These are phyloP conservation scores for Rhodotorula glutinis DNA, from an alignment of 1,284 basidiomycete species.

Conservation along the genomic window DNA sequence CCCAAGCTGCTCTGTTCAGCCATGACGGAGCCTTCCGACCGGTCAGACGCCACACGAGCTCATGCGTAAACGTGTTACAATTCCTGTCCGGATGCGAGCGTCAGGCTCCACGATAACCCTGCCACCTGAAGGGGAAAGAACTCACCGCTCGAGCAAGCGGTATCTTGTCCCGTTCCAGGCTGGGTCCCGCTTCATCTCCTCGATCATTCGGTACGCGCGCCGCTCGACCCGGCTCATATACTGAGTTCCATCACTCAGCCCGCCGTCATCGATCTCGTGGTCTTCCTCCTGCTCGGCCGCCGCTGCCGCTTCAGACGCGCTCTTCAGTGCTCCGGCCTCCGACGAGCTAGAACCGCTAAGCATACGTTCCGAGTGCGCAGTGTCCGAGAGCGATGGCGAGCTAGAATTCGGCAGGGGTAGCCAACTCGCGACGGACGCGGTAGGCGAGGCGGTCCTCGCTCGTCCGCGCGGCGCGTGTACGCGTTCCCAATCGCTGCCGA, in stretches of 20 bases:
- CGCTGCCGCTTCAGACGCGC: no score
- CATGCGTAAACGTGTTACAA: slow-evolving; percentile 46
- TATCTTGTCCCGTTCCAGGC: slow-evolving; percentile 40
- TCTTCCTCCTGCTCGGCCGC: not conserved
- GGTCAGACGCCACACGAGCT: slow-evolving; percentile 41
- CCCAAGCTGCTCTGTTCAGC: slow-evolving; percentile 42
- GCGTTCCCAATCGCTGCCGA: slow-evolving; percentile 4
- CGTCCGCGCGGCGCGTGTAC: not conserved
- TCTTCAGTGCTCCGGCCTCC: no score
- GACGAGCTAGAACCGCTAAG: no score
- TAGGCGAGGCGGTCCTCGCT: no score
- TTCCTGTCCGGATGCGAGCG: slow-evolving; percentile 27
- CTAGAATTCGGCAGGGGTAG: no score
- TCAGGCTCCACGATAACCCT: no score
- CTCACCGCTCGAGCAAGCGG: slow-evolving; percentile 31
- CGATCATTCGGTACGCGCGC: slow-evolving; percentile 32
- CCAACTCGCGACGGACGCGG: not conserved
- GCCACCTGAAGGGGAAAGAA: not conserved
- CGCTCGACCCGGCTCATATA: slow-evolving; percentile 23
- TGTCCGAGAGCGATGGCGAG: no score
- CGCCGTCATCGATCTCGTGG: slow-evolving; percentile 18
- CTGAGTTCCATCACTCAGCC: slow-evolving; percentile 23
- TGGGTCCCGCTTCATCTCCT: slow-evolving; percentile 34
- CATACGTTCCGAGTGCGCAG: no score
- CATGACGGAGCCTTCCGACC: slow-evolving; percentile 41